Evolutionary conservation across 2,329 filamentous ascomycete genomes (phyloP), one percentile per base, ranked within the genome.

Genomic region (Aspergillus fructus): DNA sequence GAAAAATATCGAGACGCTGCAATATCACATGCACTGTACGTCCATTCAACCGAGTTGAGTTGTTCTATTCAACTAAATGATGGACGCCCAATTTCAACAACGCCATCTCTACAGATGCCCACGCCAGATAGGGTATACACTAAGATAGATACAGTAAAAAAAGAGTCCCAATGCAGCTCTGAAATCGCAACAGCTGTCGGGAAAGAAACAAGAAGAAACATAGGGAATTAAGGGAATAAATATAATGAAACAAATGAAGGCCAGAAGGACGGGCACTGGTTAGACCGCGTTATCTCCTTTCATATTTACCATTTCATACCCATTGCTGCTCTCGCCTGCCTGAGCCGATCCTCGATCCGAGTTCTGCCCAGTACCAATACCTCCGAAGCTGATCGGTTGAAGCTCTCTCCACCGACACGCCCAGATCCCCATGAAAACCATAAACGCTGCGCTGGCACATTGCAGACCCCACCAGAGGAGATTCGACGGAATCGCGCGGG

Each of bases 341-440:
- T 50, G 56, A 1, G 54, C 49, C 12, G 60, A 53, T 7, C 57
- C 41, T 17, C 61, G 49, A 34, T 53, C 41, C 61, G 56, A 15
- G 56, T 55, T 21, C 58, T 47, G 30, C 57, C 62, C 65, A 39
- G 63, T 59, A 11, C 60, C 64, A n/a, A 68, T 67, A 2, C 88
- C 88, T 19, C 88, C 88, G 27, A 97, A 97, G 58, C 85, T 88
- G 66, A 97, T 96, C 11, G 94, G 93, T 68, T 86, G 83, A 55
- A 99, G 78, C 76, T 99, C 94, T 59, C 93, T 83, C 81, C 92
- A 96, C 69, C 88, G 91, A 71, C 93, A 97, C 3, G 88, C 90
- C 90, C 93, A 97, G 39, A 96, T 88, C 4, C 91, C 93, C 2
- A 94, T 79, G 47, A 80, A 84, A 8, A 82, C 85, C 86, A 90